Base-by-base conservation (phyloP, 192 early-diverging fungal genomes). In the Funneliformis mosseae region DNA sequence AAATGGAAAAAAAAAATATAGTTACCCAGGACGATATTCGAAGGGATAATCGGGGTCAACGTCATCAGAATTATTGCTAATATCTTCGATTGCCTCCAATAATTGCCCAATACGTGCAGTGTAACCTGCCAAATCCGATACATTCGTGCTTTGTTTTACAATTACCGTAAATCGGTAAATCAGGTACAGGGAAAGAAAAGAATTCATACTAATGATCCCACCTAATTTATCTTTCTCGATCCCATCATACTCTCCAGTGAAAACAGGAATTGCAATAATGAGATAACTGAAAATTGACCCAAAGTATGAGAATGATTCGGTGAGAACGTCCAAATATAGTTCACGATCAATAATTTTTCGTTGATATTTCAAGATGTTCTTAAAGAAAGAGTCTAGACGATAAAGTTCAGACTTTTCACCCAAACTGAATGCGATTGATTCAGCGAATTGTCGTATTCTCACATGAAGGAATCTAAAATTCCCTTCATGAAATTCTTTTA, bases 141-240 rank as follows among this genome's bases (percentile, higher is more conserved):
- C 79, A 78, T 87, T 88, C 48, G 89, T 88, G 2, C 92, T 84
- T 81, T 93, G 90, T 64, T 93, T 86, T 55, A 95, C 92, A 33
- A 96, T 86, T 8, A 81, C 75, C 0, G 92, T 91, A 81, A 96
- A 96, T 39, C 88, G 91, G 82, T 88, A 95, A 23, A 94, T 92
- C 33, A 97, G 85, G 67, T 96, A 97, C 84, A 97, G 88, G 41
- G 93, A 94, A 33, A 96, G 86, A 83, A 96, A 97, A 0, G 94
- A 87, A 59, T 91, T 93, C 85, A 86, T 86, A 80, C 94, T 93
- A 70, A 97, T 95, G 4, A 97, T 83, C 23, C 88, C 89, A 81
- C 92, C 90, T 25, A 97, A 81, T 74, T 96, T 92, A 4, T 89
- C 84, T 8, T 90, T 87, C 18, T 90, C 87, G 38, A 88, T 84